These are phyloP conservation scores for Fusarium sp. DNA, from an alignment of 2,329 filamentous ascomycete genomes.

Conservation along the genomic window DNA sequence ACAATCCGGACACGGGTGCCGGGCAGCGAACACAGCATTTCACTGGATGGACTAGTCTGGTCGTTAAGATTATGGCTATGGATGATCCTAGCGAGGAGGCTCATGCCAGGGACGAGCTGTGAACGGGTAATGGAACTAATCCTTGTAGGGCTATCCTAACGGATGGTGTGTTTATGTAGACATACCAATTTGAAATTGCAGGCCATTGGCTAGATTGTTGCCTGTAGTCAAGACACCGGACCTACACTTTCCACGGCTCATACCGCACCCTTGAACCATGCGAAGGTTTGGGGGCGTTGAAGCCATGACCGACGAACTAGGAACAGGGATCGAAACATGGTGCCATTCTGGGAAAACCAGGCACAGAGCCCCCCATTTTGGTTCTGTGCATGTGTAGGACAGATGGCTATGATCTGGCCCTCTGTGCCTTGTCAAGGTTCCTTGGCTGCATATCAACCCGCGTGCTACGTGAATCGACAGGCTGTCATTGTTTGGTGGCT, in stretches of 20 bases:
- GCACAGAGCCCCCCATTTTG: conserved; percentile 13
- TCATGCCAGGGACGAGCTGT: conserved; percentile 62
- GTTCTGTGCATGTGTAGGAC: conserved; percentile 13
- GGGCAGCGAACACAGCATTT: conserved; percentile 99
- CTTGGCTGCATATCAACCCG: conserved; percentile 30
- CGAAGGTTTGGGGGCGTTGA: conserved; percentile 14
- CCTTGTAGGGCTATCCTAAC: conserved; percentile 12
- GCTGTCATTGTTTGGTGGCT: conserved; percentile 9
- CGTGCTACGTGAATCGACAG: conserved; percentile 18
- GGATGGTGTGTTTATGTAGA: conserved; percentile 9
- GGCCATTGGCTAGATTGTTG: conserved; percentile 10
- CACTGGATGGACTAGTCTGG: conserved; percentile 97
- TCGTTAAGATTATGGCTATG: conserved; percentile 98
- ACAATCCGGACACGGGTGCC: conserved; percentile 89
- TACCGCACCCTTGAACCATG: conserved; percentile 32
- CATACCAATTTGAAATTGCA: conserved; percentile 3
- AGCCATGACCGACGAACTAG: background rate
- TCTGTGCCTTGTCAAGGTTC: conserved; percentile 11
- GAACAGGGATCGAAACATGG: conserved; percentile 17
- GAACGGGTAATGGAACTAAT: conserved; percentile 18
- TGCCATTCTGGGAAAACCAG: conserved; percentile 29
- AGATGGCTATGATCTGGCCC: conserved; percentile 7
- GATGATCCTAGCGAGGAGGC: conserved; percentile 67
- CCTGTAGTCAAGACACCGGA: conserved; percentile 10
- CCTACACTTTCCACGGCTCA: conserved; percentile 15